These are phyloP conservation scores for Yarrowia porcina DNA, from an alignment of 805 yeast genomes.

Conservation along the genomic window DNA sequence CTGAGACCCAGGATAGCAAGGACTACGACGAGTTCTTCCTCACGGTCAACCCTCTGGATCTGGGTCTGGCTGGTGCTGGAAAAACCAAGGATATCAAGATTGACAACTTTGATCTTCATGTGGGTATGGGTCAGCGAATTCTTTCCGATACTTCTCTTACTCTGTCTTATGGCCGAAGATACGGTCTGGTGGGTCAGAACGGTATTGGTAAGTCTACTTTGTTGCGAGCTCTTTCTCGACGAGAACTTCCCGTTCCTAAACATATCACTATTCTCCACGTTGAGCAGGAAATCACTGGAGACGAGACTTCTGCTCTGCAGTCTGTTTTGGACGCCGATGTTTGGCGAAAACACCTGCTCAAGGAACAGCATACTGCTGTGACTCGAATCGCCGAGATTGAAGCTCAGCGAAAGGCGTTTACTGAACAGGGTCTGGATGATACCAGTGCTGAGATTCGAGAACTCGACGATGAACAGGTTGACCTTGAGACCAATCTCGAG, in stretches of 20 bases:
- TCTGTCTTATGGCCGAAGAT: conserved; percentile 86
- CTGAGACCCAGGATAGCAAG: conserved; percentile 51
- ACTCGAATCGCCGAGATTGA: conserved; percentile 77
- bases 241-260: conserved; percentile 91
- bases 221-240: conserved; percentile 82
- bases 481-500: conserved; percentile 70
- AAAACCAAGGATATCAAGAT: conserved; percentile 95
- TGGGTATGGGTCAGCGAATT: conserved; percentile 93
- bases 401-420: conserved; percentile 45
- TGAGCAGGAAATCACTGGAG: conserved; percentile 95
- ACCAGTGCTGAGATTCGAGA: conserved; percentile 55
- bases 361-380: conserved; percentile 60
- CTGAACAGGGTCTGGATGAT: conserved; percentile 31
- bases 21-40: conserved; percentile 94
- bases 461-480: conserved; percentile 86
- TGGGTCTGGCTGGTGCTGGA: conserved; percentile 55
- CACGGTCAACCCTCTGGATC: conserved; percentile 91
- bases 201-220: conserved; percentile 99
- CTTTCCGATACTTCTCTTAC: conserved; percentile 83
- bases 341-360: conserved; percentile 87
- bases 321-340: conserved; percentile 99
- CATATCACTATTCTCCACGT: conserved; percentile 95
- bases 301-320: conserved; percentile 84
- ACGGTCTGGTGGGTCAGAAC: conserved; percentile 97
- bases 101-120: conserved; percentile 89